Conservation (phyloP, 2,329 filamentous ascomycete species). For the Plenodomus biglobosus region DNA sequence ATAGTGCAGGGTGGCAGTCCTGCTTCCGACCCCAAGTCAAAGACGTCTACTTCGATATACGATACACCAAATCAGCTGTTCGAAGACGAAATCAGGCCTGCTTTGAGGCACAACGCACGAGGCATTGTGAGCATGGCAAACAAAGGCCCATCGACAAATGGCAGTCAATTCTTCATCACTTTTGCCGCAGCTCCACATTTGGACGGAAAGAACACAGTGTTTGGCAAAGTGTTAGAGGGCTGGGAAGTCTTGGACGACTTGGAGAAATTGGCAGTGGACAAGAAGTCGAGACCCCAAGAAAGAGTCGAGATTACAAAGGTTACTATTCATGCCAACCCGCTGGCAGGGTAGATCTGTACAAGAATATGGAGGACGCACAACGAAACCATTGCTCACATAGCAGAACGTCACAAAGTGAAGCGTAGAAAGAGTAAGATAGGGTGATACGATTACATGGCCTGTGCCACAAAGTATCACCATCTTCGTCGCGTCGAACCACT, state of each 20-base stretch:
- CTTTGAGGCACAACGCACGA: slow-evolving; percentile 67
- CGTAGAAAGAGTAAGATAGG: too few relatives aligned
- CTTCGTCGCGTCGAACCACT: background rate
- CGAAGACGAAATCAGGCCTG: slow-evolving; percentile 77
- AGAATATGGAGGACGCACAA: too few relatives aligned
- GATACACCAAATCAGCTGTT: slow-evolving; percentile 55
- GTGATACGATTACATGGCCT: too few relatives aligned
- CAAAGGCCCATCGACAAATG: slow-evolving; percentile 72
- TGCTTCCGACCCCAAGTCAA: slow-evolving; percentile 54
- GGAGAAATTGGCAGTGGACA: slow-evolving; percentile 72
- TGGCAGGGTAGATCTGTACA: slow-evolving; percentile 63
- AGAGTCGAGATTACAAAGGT: slow-evolving; percentile 67
- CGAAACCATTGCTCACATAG: too few relatives aligned
- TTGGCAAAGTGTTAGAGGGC: slow-evolving; percentile 67
- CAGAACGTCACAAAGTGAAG: too few relatives aligned
- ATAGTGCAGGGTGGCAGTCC: slow-evolving; percentile 75
- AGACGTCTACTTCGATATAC: slow-evolving; percentile 73
- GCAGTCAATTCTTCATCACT: slow-evolving; percentile 79
- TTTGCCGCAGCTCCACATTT: slow-evolving; percentile 78
- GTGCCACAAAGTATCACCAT: too few relatives aligned
- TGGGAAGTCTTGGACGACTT: slow-evolving; percentile 68
- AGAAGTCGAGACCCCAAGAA: slow-evolving; percentile 73
- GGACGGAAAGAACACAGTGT: slow-evolving; percentile 82
- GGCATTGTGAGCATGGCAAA: slow-evolving; percentile 79
- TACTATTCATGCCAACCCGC: slow-evolving; percentile 76